Conservation (phyloP, 1,139 yeast species). For the Yamadazyma kanchanaburiensis region DNA sequence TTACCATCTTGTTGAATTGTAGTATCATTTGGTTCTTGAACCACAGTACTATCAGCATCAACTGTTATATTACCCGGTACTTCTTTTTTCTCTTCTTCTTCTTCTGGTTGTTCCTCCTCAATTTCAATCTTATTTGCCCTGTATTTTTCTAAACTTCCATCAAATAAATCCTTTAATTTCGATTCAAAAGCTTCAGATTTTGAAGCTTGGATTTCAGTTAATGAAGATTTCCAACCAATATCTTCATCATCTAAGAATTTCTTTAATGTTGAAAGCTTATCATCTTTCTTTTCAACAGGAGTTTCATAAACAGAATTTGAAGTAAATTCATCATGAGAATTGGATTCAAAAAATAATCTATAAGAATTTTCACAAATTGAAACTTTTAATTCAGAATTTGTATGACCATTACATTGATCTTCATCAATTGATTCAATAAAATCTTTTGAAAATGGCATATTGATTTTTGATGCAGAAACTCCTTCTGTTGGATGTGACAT, state of each 20-base stretch:
- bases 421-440: conserved; percentile 56
- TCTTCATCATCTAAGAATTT: conserved; percentile 31
- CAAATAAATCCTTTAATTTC: conserved; percentile 23
- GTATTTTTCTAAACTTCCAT: conserved; percentile 13
- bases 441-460: conserved; percentile 69
- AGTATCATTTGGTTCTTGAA: conserved; percentile 40
- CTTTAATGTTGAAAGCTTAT: conserved; percentile 24
- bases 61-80: conserved; percentile 9
- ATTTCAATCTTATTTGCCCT: no score
- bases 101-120: conserved; percentile 5
- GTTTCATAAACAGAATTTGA: conserved; percentile 46
- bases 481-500: conserved; percentile 98
- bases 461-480: conserved; percentile 74
- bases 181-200: conserved; percentile 19
- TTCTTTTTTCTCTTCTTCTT: conserved; percentile 5
- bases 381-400: conserved; percentile 73
- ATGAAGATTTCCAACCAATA: conserved; percentile 36
- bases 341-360: conserved; percentile 74
- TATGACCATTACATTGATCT: conserved; percentile 62
- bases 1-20: conserved; percentile 43
- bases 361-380: conserved; percentile 79
- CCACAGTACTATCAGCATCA: conserved; percentile 37
- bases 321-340: conserved; percentile 79
- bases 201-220: conserved; percentile 22
- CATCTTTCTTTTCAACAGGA: conserved; percentile 26